phyloP scores from a whole-genome alignment of 83 land plant genomes.

The Diphasiastrum complanatum region DNA sequence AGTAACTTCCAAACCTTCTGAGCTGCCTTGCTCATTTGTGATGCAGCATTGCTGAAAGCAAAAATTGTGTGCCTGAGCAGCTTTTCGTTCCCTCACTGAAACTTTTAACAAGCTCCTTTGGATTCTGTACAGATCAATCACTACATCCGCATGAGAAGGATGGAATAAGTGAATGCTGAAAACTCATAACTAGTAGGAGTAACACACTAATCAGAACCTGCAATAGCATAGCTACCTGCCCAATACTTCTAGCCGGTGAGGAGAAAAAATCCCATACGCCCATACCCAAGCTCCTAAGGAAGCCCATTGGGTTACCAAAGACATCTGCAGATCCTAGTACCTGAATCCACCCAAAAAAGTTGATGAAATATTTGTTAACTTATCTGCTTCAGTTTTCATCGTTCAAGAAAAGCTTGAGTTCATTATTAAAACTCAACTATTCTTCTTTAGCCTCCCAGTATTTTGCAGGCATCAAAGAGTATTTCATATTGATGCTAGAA shows the following conservation, averaged over 20 bases:
- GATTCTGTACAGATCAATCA: conserved; percentile 52
- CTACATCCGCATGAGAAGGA: not conserved
- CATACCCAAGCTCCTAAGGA: conserved; percentile 71
- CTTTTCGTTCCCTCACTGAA: conserved; percentile 77
- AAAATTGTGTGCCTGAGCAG: conserved; percentile 79
- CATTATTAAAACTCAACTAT: not conserved
- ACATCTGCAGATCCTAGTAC: conserved; percentile 96
- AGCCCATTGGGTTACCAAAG: conserved; percentile 93
- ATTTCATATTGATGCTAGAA: too few relatives aligned
- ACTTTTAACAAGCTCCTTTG: conserved; percentile 64
- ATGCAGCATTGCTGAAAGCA: conserved; percentile 94
- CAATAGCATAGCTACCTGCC: conserved; percentile 56
- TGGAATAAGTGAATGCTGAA: not conserved
- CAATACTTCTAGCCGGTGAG: conserved; percentile 57
- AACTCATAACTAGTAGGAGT: not conserved
- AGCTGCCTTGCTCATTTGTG: conserved; percentile 92
- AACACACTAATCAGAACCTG: not conserved
- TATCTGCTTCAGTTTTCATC: too few relatives aligned
- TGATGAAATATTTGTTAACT: too few relatives aligned
- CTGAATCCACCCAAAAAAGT: conserved; percentile 31
- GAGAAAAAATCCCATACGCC: conserved; percentile 89
- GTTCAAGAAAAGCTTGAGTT: too few relatives aligned
- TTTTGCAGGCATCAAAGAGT: not conserved
- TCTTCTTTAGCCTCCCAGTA: not conserved
- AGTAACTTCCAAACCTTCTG: conserved; percentile 53